These are phyloP conservation scores for Volvox africanus DNA, from an alignment of 139 green algal species.

Conservation along the genomic window DNA sequence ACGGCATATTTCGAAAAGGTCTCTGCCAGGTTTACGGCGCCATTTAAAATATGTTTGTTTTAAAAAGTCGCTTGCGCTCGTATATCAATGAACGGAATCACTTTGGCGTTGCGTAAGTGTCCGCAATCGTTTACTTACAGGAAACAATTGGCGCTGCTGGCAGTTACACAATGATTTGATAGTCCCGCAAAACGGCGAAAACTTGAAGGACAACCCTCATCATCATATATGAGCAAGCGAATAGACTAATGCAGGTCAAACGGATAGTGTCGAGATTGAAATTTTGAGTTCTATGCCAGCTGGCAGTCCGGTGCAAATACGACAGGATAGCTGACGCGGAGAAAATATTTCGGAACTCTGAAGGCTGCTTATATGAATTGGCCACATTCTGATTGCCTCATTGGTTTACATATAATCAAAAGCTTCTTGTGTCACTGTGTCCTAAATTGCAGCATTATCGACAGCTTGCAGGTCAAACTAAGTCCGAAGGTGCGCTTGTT, in stretches of 20 bases:
- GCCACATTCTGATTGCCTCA: not conserved
- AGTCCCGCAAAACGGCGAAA: not conserved
- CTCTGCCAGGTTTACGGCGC: not conserved
- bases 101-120: not conserved
- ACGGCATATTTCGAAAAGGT: not conserved
- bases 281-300: not conserved
- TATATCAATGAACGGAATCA: too few relatives aligned
- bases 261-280: not conserved
- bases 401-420: not conserved
- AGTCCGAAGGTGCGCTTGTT: not conserved
- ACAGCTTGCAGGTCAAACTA: slow-evolving; percentile 25
- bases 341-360: too few relatives aligned
- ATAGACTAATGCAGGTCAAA: not conserved
- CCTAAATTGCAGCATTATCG: not conserved
- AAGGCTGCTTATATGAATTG: not conserved
- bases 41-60: not conserved
- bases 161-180: not conserved
- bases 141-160: not conserved
- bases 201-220: not conserved
- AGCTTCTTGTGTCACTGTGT: not conserved
- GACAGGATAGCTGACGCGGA: not conserved
- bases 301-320: not conserved
- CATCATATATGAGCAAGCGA: not conserved
- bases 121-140: not conserved
- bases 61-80: not conserved